Evolutionary conservation across 129 eudicot genomes (phyloP).

Genomic region (Deinandra increscens): DNA sequence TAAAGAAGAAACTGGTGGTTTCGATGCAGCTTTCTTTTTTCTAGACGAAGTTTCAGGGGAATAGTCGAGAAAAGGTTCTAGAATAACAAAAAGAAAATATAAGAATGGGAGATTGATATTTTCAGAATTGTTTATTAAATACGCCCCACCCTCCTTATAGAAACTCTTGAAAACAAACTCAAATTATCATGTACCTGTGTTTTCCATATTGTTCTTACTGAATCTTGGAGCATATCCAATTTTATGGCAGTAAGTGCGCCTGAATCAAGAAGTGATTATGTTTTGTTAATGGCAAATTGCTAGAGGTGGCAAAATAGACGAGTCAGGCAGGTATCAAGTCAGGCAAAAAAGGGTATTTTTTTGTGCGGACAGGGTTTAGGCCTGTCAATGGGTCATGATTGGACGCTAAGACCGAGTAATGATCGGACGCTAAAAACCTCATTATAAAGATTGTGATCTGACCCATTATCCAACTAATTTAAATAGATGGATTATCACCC

Average conservation of each 20-base stretch:
- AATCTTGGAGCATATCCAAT: constrained; percentile 84
- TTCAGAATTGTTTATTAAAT: not conserved
- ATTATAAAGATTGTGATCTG: constrained; percentile 10
- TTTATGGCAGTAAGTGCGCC: constrained; percentile 73
- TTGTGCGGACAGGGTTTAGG: not conserved
- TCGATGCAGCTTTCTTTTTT: constrained; percentile 28
- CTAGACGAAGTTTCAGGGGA: constrained; percentile 34
- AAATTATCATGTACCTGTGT: constrained; percentile 43
- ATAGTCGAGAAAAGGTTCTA: constrained; percentile 49
- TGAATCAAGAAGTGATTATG: constrained; percentile 29
- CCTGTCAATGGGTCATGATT: not conserved
- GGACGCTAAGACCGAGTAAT: not conserved
- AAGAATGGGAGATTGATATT: not conserved
- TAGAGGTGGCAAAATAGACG: not conserved
- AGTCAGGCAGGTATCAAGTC: not conserved
- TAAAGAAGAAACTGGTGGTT: constrained; percentile 15
- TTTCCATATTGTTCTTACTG: constrained; percentile 28
- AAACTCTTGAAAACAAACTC: not conserved
- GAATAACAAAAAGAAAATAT: constrained; percentile 14
- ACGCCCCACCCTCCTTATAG: not conserved
- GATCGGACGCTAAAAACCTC: not conserved
- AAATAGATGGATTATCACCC: not conserved
- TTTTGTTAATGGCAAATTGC: not conserved
- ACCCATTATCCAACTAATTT: not conserved
- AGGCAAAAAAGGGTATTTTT: not conserved